Conservation (phyloP, 257 asterid genomes). For the Perilla frutescens region DNA sequence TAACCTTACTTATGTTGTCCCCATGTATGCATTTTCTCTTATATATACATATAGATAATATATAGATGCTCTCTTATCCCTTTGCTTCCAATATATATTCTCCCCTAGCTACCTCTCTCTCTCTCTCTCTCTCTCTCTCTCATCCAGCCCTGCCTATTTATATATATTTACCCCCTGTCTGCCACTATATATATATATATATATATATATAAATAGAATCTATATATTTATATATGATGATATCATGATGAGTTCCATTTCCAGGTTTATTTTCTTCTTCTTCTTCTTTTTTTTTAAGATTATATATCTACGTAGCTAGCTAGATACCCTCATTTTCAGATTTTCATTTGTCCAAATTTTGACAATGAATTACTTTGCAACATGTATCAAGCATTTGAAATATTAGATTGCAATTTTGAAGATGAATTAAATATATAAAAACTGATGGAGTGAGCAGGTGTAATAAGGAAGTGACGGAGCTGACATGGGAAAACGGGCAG, state of each 20-base stretch:
- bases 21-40: slow-evolving; percentile 36
- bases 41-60: too few relatives aligned
- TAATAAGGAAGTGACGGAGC: slow-evolving; percentile 51
- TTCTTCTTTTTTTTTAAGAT: neutral
- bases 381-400: too few relatives aligned
- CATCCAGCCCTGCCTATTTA: too few relatives aligned
- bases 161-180: too few relatives aligned
- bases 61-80: slow-evolving; percentile 43
- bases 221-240: neutral
- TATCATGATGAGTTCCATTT: slow-evolving; percentile 36
- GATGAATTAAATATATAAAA: too few relatives aligned
- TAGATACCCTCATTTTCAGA: neutral
- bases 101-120: too few relatives aligned
- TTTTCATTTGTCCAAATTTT: neutral
- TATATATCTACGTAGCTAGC: neutral
- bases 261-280: slow-evolving; percentile 29
- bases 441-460: slow-evolving; percentile 40
- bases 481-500: slow-evolving; percentile 71
- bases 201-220: too few relatives aligned
- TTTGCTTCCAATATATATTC: too few relatives aligned
- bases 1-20: slow-evolving; percentile 43
- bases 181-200: too few relatives aligned
- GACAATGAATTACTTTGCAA: too few relatives aligned
- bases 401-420: too few relatives aligned
- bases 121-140: neutral